Base-by-base conservation (phyloP, 73 alveolate species). In the Paramecium caudatum region DNA sequence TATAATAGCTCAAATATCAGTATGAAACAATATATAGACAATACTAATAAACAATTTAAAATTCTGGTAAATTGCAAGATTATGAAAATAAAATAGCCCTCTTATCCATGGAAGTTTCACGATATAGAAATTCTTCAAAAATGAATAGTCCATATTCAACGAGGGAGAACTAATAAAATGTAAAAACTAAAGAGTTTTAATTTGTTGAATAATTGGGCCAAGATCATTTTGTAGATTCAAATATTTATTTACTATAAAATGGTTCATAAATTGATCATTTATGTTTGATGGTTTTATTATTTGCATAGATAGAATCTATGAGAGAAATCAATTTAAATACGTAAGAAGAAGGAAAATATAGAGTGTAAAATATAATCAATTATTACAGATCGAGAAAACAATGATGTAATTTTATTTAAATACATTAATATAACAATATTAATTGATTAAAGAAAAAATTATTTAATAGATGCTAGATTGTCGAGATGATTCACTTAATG, bases 21-120 rank as follows among this genome's bases (percentile, higher is more conserved):
- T 27, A 10, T 37, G 30, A 55, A 55, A 55, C 16, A 8, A 6
- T 9, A 3, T 5, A 0, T 55, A 27, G 45, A 23, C 16, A 23
- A 55, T 55, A 55, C 45, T 55, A 55, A 55, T 23, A 0, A 21
- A 27, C 30, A 55, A n/a, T n/a, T n/a, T n/a, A n/a, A n/a, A n/a
- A n/a, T n/a, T 55, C 80, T 8, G 21, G 7, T 55, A 27, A 3
- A 65, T 25, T 65, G 6, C 33, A 65, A 33, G 83, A 65, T 6
- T 65, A 65, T 32, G 39, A 65, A 15, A 65, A 65, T 9, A 65
- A 65, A 36, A 33, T 65, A 13, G 83, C 83, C 0, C 6, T 65
- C 3, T 36, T 65, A 8, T 65, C 83, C 39, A 10, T 65, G 55
- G 83, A 65, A 65, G 49, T 65, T 65, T 33, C 34, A 1, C 9